phyloP scores from a whole-genome alignment of 2,329 filamentous ascomycete genomes.

The Fusarium sp. region DNA sequence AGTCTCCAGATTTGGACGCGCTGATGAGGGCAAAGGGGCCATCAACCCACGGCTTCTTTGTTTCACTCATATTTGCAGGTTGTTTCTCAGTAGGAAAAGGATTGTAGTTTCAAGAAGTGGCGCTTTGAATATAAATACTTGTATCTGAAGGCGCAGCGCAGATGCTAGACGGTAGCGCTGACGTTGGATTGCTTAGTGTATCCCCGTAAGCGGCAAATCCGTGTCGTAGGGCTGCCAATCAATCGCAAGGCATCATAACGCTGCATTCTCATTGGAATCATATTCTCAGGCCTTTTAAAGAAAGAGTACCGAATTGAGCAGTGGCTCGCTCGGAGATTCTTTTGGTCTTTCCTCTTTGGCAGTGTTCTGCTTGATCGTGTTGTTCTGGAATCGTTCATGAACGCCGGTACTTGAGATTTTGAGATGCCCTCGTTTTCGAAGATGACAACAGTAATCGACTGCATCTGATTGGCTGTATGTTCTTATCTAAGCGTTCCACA shows the following conservation, averaged over 20 bases:
- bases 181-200: slow-evolving; percentile 9
- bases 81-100: no score
- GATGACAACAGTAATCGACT: neutral
- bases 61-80: slow-evolving; percentile 3
- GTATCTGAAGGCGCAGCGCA: neutral
- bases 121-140: neutral
- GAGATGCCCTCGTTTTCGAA: neutral
- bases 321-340: neutral
- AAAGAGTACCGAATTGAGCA: accelerated
- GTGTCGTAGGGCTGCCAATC: slow-evolving; percentile 6
- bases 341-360: neutral
- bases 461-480: neutral
- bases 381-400: neutral
- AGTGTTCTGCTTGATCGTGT: neutral
- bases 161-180: neutral
- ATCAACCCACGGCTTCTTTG: slow-evolving; percentile 49
- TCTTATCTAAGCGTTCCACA: neutral
- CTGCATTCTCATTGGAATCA: neutral
- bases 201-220: neutral
- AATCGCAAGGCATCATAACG: neutral
- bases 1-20: slow-evolving; percentile 39
- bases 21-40: slow-evolving; percentile 51
- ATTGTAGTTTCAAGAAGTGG: neutral
- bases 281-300: neutral
- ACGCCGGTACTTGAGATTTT: neutral